These are phyloP conservation scores for Theobroma cacao DNA, from an alignment of 345 rosid genomes.

Conservation along the genomic window DNA sequence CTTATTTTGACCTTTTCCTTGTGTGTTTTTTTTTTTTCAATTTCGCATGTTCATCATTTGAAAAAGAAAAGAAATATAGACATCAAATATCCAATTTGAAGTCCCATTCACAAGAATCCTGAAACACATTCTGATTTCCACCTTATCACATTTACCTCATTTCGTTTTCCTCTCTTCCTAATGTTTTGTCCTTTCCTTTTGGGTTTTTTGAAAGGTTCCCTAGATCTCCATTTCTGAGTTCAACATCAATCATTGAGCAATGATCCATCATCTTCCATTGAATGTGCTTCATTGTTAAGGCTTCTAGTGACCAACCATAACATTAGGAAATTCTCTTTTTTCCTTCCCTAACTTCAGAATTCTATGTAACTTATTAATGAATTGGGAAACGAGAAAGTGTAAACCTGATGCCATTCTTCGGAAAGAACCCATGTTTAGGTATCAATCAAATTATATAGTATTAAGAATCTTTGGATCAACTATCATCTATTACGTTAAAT, in stretches of 20 bases:
- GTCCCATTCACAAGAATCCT: neutral
- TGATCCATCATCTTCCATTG: neutral
- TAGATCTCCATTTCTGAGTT: neutral
- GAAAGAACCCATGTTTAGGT: neutral
- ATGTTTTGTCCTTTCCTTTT: conserved; percentile 15
- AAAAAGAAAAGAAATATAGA: neutral
- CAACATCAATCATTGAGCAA: conserved; percentile 19
- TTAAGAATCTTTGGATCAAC: neutral
- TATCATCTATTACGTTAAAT: neutral
- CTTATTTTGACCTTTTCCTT: neutral
- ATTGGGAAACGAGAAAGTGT: too few relatives aligned
- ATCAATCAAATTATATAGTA: neutral
- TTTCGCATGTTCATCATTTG: neutral
- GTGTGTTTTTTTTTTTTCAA: neutral
- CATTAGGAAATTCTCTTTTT: neutral
- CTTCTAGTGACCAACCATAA: neutral
- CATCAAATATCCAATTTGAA: conserved; percentile 7
- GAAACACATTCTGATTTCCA: neutral
- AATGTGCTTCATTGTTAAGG: neutral
- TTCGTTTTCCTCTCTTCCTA: neutral
- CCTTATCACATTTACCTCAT: neutral
- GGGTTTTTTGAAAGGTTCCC: neutral
- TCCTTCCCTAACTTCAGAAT: neutral
- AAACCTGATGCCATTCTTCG: neutral
- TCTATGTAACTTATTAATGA: neutral